Percentiles rank a stretch among this genome's conserved stretches.
These are phyloP conservation scores for Lumnitzera racemosa DNA, from an alignment of 345 rosid genomes.

Conservation along the genomic window DNA sequence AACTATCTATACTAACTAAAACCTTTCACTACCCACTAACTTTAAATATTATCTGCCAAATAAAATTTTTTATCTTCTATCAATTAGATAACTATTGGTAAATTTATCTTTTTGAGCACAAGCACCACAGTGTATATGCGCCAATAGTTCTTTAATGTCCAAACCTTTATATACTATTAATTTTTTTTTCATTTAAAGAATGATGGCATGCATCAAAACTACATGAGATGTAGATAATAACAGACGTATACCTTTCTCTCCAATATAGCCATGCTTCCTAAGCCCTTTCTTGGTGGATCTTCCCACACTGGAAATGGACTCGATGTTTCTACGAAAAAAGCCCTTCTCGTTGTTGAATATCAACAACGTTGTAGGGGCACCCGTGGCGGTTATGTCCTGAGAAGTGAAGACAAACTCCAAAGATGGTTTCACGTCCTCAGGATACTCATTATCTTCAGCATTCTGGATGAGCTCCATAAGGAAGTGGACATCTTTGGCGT, in stretches of 20 bases:
- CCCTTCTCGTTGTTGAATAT: conserved; percentile 69
- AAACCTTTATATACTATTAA: too few relatives aligned
- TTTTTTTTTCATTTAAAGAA: neutral
- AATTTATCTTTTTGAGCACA: too few relatives aligned
- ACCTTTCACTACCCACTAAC: too few relatives aligned
- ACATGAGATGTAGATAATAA: too few relatives aligned
- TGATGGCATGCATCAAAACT: too few relatives aligned
- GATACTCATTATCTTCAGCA: conserved; percentile 71
- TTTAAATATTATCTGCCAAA: too few relatives aligned
- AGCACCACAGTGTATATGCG: too few relatives aligned
- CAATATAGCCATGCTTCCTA: conserved; percentile 56
- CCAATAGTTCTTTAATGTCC: too few relatives aligned
- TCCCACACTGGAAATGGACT: conserved; percentile 64
- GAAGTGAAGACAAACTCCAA: conserved; percentile 68
- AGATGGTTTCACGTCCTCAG: conserved; percentile 52
- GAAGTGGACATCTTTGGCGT: conserved; percentile 59
- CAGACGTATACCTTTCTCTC: conserved; percentile 57
- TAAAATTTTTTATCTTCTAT: too few relatives aligned
- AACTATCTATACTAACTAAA: too few relatives aligned
- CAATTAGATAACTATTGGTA: too few relatives aligned
- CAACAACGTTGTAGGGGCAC: conserved; percentile 56
- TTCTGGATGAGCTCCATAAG: conserved; percentile 83
- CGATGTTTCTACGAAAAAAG: conserved; percentile 46
- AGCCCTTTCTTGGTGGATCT: conserved; percentile 64
- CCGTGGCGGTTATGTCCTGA: conserved; percentile 57